Conservation (phyloP, 352 stramenopile species). For the Pythium volutum region DNA sequence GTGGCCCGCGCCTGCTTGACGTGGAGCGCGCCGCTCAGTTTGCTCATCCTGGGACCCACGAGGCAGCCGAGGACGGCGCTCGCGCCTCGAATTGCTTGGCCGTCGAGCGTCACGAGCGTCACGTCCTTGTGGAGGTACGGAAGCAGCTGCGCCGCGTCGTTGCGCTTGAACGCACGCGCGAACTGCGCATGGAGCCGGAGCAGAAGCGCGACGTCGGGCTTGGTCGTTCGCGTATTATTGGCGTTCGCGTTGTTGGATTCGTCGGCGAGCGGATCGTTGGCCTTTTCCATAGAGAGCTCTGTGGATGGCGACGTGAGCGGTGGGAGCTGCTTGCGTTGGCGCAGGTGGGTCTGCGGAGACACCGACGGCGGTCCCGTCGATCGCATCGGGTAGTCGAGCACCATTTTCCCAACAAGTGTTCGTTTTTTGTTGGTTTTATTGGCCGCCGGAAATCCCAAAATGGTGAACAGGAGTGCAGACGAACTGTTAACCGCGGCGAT, state of each 20-base stretch:
- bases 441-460: too few relatives aligned
- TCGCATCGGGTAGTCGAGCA: not conserved
- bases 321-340: constrained; percentile 24
- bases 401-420: not conserved
- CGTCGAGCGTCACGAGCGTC: constrained; percentile 47
- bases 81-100: constrained; percentile 37
- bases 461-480: too few relatives aligned
- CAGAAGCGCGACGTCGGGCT: constrained; percentile 41
- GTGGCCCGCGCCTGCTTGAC: constrained; percentile 53
- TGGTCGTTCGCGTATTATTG: constrained; percentile 19
- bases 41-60: constrained; percentile 63
- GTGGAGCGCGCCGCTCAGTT: constrained; percentile 62
- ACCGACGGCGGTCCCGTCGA: not conserved
- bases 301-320: constrained; percentile 13
- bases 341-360: not conserved
- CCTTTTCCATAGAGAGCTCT: constrained; percentile 12
- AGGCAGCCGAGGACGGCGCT: constrained; percentile 70
- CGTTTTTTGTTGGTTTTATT: too few relatives aligned
- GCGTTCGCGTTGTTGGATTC: constrained; percentile 11
- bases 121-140: constrained; percentile 66
- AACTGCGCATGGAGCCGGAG: constrained; percentile 60
- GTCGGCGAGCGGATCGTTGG: constrained; percentile 2
- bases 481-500: too few relatives aligned
- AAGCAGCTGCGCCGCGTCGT: constrained; percentile 64
- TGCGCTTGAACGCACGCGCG: constrained; percentile 68